Conservation (phyloP, 805 yeast species). For the Saccharomycopsis sp. region DNA sequence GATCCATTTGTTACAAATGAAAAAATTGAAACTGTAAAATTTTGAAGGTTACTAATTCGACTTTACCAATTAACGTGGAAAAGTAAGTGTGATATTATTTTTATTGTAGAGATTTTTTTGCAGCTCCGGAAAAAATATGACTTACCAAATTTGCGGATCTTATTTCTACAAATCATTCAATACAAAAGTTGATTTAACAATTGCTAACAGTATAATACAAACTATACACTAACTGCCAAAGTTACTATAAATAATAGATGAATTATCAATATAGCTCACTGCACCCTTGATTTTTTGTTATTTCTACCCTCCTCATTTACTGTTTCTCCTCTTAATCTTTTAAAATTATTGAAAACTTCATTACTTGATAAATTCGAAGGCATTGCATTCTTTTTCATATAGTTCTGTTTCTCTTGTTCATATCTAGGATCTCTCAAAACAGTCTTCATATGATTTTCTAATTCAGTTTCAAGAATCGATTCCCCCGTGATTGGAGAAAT, state of each 20-base stretch:
- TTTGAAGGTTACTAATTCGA: too few species aligned
- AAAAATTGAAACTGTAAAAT: too few species aligned
- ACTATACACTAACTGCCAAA: background rate
- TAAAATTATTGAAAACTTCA: slow-evolving; percentile 54
- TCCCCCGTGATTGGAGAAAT: slow-evolving; percentile 75
- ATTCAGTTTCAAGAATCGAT: slow-evolving; percentile 56
- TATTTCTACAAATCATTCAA: background rate
- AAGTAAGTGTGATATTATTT: too few species aligned
- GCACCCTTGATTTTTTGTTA: background rate
- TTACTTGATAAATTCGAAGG: slow-evolving; percentile 39
- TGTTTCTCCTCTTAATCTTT: slow-evolving; percentile 24
- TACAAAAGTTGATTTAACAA: background rate
- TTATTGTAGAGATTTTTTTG: too few species aligned
- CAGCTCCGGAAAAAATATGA: background rate
- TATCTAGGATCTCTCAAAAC: slow-evolving; percentile 71
- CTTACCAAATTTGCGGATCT: background rate
- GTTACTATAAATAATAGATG: too few species aligned
- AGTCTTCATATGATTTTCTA: slow-evolving; percentile 60
- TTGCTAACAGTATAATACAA: background rate
- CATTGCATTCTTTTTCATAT: slow-evolving; percentile 41
- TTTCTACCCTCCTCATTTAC: background rate
- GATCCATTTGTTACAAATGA: background rate
- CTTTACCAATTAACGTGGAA: too few species aligned
- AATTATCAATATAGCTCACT: background rate
- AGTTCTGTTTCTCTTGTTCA: slow-evolving; percentile 51